Percentiles rank a stretch among this genome's conserved stretches.
Evolutionary conservation across 129 eudicot genomes (phyloP).

Genomic region (Flaveria ramosissima): DNA sequence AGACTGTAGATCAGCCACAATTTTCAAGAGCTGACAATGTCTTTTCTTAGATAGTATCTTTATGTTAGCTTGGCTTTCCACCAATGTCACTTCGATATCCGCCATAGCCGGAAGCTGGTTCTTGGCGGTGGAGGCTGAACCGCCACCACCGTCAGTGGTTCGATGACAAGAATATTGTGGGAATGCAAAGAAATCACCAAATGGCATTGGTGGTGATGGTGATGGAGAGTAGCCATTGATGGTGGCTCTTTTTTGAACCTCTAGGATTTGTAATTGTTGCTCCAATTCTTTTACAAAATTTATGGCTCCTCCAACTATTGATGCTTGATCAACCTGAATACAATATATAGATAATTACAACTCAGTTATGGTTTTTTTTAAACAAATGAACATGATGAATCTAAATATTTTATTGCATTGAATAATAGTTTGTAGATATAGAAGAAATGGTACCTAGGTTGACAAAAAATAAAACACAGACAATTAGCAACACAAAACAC

Average conservation of each 20-base stretch:
- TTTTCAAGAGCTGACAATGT: constrained; percentile 54
- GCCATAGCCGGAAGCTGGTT: constrained; percentile 36
- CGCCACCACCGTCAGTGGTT: not conserved
- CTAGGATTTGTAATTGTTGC: constrained; percentile 56
- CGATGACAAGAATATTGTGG: constrained; percentile 49
- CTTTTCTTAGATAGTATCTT: constrained; percentile 58
- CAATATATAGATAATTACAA: constrained; percentile 1
- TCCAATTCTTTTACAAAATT: constrained; percentile 67
- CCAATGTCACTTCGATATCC: constrained; percentile 68
- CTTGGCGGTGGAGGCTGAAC: constrained; percentile 1
- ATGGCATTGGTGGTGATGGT: constrained; percentile 28
- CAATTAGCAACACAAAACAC: constrained; percentile 1
- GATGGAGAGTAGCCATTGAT: constrained; percentile 13
- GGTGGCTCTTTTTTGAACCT: constrained; percentile 39
- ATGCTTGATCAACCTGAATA: constrained; percentile 70
- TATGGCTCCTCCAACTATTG: constrained; percentile 74
- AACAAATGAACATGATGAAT: not conserved
- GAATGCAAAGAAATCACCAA: constrained; percentile 50
- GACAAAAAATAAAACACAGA: not conserved
- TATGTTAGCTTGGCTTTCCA: constrained; percentile 71
- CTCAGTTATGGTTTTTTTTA: not conserved
- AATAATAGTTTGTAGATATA: too few relatives aligned
- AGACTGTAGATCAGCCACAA: constrained; percentile 61
- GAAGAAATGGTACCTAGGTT: too few relatives aligned
- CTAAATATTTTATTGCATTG: not conserved